Evolutionary conservation across 2,329 filamentous ascomycete species (phyloP), one percentile per base, ranked within the genome.

Genomic region (Furcasterigmium furcatum): DNA sequence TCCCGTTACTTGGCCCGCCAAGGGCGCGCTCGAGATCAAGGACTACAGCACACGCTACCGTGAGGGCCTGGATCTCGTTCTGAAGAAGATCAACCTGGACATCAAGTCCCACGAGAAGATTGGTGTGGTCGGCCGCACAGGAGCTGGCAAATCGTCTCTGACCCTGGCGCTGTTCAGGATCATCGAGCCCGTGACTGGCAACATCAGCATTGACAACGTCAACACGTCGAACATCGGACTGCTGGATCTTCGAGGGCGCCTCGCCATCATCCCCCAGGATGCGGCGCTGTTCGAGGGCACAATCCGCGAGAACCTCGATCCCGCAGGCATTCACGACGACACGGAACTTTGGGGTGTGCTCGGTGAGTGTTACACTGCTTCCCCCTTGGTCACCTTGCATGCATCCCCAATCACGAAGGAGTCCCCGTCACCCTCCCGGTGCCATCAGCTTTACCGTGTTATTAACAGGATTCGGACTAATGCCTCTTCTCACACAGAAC

Each of bases 101-200:
- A 95, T 99, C 73, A 95, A 95, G 71, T 85, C 92, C 5, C 90
- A 91, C 60, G 94, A 99, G 73, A 99, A 97, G 77, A 94, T 99
- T 64, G 94, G 94, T 49, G 91, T 99, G 10, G 94, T 99, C 25
- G 94, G 94, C 45, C 87, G 94, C 41, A 99, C 94, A 1, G 94
- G 94, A 44, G 94, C 94, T 25, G 94, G 94, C 61, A 99, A 99
- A 73, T 95, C 89, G 49, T 96, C 91, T 9, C 73, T 99, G 50
- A 97, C 94, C 1, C 76, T 99, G 50, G 85, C 94, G 3, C 74
- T 99, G 18, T 99, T 99, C 80, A 84, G 95, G 43, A 91, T 99
- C 55, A 97, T 99, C 51, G 95, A 99, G 69, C 82, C 91, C 3
- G 80, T 77, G 30, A 81, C 82, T 35, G 94, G 94, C 43, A 79